Conservation (phyloP, 805 yeast species). For the Ogataea kodamae region DNA sequence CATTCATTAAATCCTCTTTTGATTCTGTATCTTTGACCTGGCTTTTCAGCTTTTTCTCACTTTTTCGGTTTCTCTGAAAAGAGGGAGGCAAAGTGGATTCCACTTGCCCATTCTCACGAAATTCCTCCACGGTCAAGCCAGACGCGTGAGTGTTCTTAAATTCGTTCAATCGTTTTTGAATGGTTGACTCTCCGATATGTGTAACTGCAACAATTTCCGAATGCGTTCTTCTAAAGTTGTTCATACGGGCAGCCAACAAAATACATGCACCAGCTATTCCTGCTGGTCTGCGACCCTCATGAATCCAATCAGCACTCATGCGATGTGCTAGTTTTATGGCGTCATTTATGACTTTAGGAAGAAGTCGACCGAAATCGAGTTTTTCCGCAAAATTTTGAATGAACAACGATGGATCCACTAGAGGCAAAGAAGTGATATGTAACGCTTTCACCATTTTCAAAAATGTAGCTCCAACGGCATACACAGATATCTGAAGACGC, state of each 20-base stretch:
- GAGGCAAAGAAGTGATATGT: slow-evolving; percentile 72
- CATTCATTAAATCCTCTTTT: slow-evolving; percentile 38
- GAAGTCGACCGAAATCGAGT: slow-evolving; percentile 73
- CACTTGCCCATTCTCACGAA: slow-evolving; percentile 46
- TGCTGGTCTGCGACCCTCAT: slow-evolving; percentile 96
- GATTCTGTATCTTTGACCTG: slow-evolving; percentile 32
- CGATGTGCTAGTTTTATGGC: slow-evolving; percentile 83
- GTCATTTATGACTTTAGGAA: slow-evolving; percentile 75
- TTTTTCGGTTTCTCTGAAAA: slow-evolving; percentile 55
- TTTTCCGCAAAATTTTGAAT: slow-evolving; percentile 92
- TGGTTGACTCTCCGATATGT: slow-evolving; percentile 90
- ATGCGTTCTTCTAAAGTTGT: slow-evolving; percentile 86
- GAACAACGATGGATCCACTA: slow-evolving; percentile 91
- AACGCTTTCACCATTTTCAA: slow-evolving; percentile 86
- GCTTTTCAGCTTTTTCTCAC: slow-evolving; percentile 37
- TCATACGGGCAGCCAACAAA: slow-evolving; percentile 93
- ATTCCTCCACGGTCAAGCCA: slow-evolving; percentile 64
- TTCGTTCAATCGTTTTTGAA: slow-evolving; percentile 86
- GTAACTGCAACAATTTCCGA: slow-evolving; percentile 93
- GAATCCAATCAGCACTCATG: slow-evolving; percentile 94
- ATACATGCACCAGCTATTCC: slow-evolving; percentile 98
- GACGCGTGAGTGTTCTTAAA: slow-evolving; percentile 78
- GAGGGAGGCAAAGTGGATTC: slow-evolving; percentile 78
- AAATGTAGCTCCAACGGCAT: slow-evolving; percentile 93
- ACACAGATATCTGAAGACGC: slow-evolving; percentile 83